Evolutionary conservation across 805 yeast species (phyloP), one percentile per base, ranked within the genome.

Genomic region (Candida yuanshanica): DNA sequence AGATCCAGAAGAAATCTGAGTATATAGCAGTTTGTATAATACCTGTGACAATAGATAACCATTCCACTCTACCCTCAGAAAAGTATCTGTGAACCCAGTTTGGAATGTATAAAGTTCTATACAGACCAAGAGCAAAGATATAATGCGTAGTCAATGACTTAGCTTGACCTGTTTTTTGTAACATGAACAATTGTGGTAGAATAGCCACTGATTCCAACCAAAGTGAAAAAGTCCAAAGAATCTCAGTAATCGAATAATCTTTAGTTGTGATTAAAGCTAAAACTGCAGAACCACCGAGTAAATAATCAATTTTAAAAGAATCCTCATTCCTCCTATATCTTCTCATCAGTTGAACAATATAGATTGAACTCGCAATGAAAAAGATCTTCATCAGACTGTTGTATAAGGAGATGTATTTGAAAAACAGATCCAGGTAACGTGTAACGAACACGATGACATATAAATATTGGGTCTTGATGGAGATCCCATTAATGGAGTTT

Each of bases 181-280:
- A 70, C 77, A 93, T 77, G 62, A 83, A 89, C 59, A 93, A 69
- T 65, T 93, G 99, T 5, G 99, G 99, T 45, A 93, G 64, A 42
- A 93, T 89, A 10, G 96, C 95, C 25, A 86, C 84, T 34, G 91
- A 74, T 63, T 93, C 99, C 39, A 93, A 72, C 97, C 98, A 93
- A 38, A 89, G 65, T 13, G 91, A 80, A 56, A 89, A 93, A 18
- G 93, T 72, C 99, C 99, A 93, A 25, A 80, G 48, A 9, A 86
- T 55, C 55, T 86, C 95, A 11, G 72, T 46, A 11, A 78, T 32
- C 0, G 81, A 64, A 63, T 79, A 89, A 39, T 75, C 73, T 59
- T 77, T 73, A 39, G 86, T 80, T 66, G 87, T 81, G 6, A 88
- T 53, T 34, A 88, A 63, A 0, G 80, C 73, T 44, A 78, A 53